These are phyloP conservation scores for Boletus reticulatus DNA, from an alignment of 768 basidiomycete genomes.

Conservation along the genomic window DNA sequence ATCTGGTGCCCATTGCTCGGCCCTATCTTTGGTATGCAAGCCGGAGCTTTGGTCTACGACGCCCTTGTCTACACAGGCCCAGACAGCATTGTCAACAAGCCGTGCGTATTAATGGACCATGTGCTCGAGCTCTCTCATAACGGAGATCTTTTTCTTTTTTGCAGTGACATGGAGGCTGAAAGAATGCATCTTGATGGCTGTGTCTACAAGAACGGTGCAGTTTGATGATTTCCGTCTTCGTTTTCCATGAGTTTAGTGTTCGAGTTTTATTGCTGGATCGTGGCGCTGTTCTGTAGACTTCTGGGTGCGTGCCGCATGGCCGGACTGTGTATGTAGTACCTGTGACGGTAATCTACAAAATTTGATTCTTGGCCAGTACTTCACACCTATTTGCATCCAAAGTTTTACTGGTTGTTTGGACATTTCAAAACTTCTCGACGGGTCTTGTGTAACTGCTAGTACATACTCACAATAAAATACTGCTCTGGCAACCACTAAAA, in stretches of 20 bases:
- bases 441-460: no score
- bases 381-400: no score
- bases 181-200: slow-evolving; percentile 18
- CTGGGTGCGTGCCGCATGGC: no score
- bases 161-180: slow-evolving; percentile 11
- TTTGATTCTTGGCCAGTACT: no score
- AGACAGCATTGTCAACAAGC: slow-evolving; percentile 53
- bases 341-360: no score
- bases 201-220: neutral
- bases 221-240: slow-evolving; percentile 1
- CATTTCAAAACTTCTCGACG: no score
- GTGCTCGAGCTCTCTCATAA: neutral
- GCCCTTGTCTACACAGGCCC: slow-evolving; percentile 52
- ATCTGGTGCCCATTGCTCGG: slow-evolving; percentile 65
- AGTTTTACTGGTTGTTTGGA: no score
- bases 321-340: no score
- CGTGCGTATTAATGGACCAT: slow-evolving; percentile 34
- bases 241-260: neutral
- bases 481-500: no score
- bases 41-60: slow-evolving; percentile 59
- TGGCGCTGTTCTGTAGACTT: no score
- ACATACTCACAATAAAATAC: no score
- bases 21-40: slow-evolving; percentile 57
- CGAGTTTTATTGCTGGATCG: neutral
- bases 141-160: neutral